Conservation (phyloP, 257 asterid genomes). For the Voacanga thouarsii region DNA sequence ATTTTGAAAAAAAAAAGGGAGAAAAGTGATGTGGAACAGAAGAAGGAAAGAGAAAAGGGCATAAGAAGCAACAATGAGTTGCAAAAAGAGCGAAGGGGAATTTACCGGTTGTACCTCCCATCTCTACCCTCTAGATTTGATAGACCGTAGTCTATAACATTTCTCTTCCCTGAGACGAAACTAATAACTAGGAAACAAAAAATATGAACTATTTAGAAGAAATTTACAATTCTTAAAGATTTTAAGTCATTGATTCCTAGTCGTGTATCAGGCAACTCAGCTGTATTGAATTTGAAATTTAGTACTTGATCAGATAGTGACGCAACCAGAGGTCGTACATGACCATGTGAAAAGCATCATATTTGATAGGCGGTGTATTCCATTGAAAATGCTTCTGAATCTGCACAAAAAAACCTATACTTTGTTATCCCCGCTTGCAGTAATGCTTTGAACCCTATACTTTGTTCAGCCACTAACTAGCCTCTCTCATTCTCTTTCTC, state of each 20-base stretch:
- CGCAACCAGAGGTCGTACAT: conserved; percentile 98
- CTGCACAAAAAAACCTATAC: conserved; percentile 39
- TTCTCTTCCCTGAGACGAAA: background rate
- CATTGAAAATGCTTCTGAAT: conserved; percentile 92
- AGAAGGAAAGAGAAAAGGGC: no score
- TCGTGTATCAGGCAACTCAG: conserved; percentile 7
- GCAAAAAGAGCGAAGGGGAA: background rate
- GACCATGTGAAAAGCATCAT: conserved; percentile 91
- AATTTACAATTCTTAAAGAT: conserved; percentile 40
- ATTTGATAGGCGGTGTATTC: conserved; percentile 74
- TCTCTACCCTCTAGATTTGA: background rate
- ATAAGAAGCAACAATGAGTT: background rate
- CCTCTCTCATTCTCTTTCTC: background rate
- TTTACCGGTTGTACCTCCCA: background rate
- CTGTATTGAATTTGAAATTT: conserved; percentile 14
- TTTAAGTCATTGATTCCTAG: conserved; percentile 1
- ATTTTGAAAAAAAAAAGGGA: background rate
- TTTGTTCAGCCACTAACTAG: background rate
- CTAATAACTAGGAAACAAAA: background rate
- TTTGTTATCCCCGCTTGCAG: background rate
- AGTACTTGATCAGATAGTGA: conserved; percentile 83
- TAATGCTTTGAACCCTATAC: background rate
- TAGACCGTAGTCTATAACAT: background rate
- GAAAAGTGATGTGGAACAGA: no score
- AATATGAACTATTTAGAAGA: background rate